Evolutionary conservation across 768 basidiomycete species (phyloP).

Genomic region (Leucogyrophana mollusca): DNA sequence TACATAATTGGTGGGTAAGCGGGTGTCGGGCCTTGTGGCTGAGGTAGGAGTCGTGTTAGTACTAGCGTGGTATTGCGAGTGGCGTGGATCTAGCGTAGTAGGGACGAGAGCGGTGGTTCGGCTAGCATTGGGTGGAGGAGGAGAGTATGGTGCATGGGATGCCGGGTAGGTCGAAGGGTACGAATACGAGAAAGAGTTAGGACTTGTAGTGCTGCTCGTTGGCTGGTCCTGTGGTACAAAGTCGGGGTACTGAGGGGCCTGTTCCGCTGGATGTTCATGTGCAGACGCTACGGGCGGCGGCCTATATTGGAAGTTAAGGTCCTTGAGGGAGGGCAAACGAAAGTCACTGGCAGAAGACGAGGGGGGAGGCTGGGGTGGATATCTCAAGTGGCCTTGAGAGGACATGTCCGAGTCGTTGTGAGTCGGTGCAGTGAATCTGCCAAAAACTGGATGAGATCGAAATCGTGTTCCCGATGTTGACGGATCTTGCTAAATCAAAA

Average conservation of each 20-base stretch:
- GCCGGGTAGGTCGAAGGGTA: conserved; percentile 16
- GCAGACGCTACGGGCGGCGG: conserved; percentile 37
- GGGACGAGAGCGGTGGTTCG: conserved; percentile 28
- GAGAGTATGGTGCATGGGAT: conserved; percentile 11
- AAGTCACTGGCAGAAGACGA: conserved; percentile 42
- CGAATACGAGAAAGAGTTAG: no score
- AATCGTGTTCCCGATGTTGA: no score
- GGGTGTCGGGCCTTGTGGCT: not conserved
- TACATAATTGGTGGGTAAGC: not conserved
- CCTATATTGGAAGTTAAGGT: conserved; percentile 60
- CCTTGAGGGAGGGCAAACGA: conserved; percentile 71
- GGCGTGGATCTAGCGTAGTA: conserved; percentile 3
- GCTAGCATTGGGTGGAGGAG: conserved; percentile 16
- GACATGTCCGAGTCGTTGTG: no score
- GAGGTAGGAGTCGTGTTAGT: not conserved
- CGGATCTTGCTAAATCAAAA: no score
- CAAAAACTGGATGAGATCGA: no score
- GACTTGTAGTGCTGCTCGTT: conserved; percentile 27
- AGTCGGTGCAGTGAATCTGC: no score
- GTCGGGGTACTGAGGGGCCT: conserved; percentile 9
- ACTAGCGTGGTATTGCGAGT: no score
- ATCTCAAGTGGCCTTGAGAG: conserved; percentile 10
- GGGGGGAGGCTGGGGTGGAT: conserved; percentile 34
- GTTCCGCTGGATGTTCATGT: not conserved
- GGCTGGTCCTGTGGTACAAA: conserved; percentile 16